phyloP scores from a whole-genome alignment of 179 eudicot genomes.

The Silene noctiflora region DNA sequence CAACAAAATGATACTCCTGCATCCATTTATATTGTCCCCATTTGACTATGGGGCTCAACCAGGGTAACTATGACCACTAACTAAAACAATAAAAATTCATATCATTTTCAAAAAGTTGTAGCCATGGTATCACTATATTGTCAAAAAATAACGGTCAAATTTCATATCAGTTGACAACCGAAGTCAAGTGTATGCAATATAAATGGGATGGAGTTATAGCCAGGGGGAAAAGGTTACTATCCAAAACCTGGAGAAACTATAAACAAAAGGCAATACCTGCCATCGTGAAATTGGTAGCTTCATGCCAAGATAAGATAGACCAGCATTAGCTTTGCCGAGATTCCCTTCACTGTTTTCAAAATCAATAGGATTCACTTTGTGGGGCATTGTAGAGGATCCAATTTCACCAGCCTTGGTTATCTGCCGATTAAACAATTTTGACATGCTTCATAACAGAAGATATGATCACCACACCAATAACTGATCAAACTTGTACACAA shows the following conservation, averaged over 20 bases:
- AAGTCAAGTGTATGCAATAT: too few species aligned
- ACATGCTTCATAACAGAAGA: neutral
- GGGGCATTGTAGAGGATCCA: slow-evolving; percentile 99
- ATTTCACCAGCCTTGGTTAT: slow-evolving; percentile 87
- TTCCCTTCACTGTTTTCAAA: slow-evolving; percentile 99
- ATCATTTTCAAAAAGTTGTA: too few species aligned
- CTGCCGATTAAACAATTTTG: slow-evolving; percentile 35
- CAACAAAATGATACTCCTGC: neutral
- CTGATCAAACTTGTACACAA: neutral
- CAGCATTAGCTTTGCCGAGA: slow-evolving; percentile 84
- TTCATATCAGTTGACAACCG: too few species aligned
- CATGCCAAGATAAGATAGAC: slow-evolving; percentile 58
- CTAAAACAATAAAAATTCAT: too few species aligned
- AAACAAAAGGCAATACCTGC: slow-evolving; percentile 54
- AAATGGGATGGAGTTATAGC: neutral
- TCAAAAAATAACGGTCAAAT: too few species aligned
- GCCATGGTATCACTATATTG: too few species aligned
- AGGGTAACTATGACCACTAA: neutral
- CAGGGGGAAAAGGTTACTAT: neutral
- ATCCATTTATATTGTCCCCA: too few species aligned
- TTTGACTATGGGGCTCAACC: too few species aligned
- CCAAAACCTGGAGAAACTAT: neutral
- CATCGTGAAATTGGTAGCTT: slow-evolving; percentile 93
- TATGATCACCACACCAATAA: neutral
- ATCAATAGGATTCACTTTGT: slow-evolving; percentile 98